Base-by-base conservation (phyloP, 257 asterid species). In the Solanum stenotomum region DNA sequence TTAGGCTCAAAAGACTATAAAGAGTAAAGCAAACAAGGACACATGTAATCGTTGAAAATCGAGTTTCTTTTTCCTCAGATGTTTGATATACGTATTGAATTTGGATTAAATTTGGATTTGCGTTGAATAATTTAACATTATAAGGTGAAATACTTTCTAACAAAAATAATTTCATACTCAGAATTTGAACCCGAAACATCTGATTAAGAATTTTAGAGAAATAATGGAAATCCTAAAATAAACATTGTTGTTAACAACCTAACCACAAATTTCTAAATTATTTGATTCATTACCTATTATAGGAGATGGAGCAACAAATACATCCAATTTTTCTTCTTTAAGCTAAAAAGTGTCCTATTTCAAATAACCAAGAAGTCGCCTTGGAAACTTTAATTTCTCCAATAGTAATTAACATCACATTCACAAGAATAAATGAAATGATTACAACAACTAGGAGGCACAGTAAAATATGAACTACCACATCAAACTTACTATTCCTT, bases 381-480 rank as follows among this genome's bases (percentile, higher is more conserved):
- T 75, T 22, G 31, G 83, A 75, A 22, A 15, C 52, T 23, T 77
- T 77, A 38, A 23, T 77, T 75, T 75, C 11, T 35, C 20, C 52
- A 75, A 75, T 37, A 42, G 81, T 74, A 13, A 1, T 46, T 46
- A 74, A 34, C 81, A 74, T 74, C 83, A 76, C 56, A 76, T 38
- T 76, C 56, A 37, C 56, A 34, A 74, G 56, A 42, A 42, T 63
- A 78, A 13, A 42, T 78, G 38, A 25, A 27, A 44, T 79, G 85
- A 79, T 79, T 79, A 79, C 67, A 44, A 46, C 85, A 79, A 79
- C 85, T 27, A 44, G 85, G 67, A 44, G 40, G 40, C 40, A 79
- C 31, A 44, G 85, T 79, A 37, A 75, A 75, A 37, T n/a, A 5
- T 77, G 84, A 77, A 40, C 1, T n/a, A 10, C 14, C 84, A 40